A percentile compares a stretch with the other conserved stretches of the same genome.
Evolutionary conservation across 176 grass and related monocot species (phyloP).

Genomic region (Triticum monococcum): DNA sequence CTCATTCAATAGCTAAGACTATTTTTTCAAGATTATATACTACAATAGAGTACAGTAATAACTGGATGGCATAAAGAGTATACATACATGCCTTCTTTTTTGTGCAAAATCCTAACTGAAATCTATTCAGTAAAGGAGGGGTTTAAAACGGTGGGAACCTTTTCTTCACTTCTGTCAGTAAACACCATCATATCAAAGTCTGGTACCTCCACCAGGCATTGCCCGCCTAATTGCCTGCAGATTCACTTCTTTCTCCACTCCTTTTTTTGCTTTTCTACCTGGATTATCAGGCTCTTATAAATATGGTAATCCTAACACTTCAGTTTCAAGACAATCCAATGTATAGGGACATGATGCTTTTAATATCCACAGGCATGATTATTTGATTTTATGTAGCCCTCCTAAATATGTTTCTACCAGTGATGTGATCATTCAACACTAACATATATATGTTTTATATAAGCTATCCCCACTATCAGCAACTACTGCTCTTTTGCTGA

Average conservation of each 20-base stretch:
- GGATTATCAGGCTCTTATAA: too few species aligned
- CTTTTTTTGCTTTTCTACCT: too few species aligned
- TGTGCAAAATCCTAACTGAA: neutral
- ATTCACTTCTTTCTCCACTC: neutral
- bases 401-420: too few species aligned
- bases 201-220: neutral
- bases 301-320: too few species aligned
- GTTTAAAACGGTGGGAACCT: neutral
- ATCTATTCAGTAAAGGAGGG: neutral
- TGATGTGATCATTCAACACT: too few species aligned
- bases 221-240: neutral
- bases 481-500: too few species aligned
- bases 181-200: neutral
- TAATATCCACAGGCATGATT: too few species aligned
- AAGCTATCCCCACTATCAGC: too few species aligned
- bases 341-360: too few species aligned
- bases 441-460: too few species aligned
- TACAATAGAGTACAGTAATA: neutral
- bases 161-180: neutral
- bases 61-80: neutral
- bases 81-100: neutral
- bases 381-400: too few species aligned
- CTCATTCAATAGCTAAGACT: neutral
- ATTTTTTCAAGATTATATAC: neutral
- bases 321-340: too few species aligned